Base-by-base conservation (phyloP, 2,329 filamentous ascomycete genomes). In the Colletotrichum sp. region DNA sequence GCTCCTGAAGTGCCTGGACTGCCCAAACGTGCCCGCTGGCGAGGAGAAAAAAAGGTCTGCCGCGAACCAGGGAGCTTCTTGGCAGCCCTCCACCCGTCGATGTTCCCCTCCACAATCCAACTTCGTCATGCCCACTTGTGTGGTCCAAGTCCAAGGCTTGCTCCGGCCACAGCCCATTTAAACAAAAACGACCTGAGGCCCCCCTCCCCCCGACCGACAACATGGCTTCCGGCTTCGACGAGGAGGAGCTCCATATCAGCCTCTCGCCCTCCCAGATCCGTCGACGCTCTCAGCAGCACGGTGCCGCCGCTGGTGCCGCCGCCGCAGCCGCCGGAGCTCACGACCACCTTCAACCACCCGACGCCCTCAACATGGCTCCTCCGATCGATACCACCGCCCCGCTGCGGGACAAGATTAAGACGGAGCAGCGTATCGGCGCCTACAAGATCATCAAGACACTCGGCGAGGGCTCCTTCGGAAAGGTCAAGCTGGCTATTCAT, bases 401-500 rank as follows among this genome's bases (percentile, higher is more conserved):
- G 74, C 80, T 82, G 73, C 82, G 84, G 76, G 83, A 90, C 73
- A 88, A 87, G 82, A 83, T 84, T 87, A 93, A 91, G 87, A 91
- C 93, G 78, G 95, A 94, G 87, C 94, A 96, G 87, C 93, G 96
- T 79, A 93, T 98, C 81, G 96, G 96, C 79, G 95, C 96, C 85
- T 99, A 99, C 88, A 94, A 94, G 80, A 93, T 98, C 73, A 90
- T 98, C 80, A 94, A 93, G 83, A 98, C 96, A 18, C 90, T 99
- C 16, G 97, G 97, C 72, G 97, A 99, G 87, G 97, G 97, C 62
- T 98, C 96, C 4, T 99, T 99, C 84, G 97, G 97, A 80, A 99
- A 99, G 88, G 97, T 99, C 84, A 98, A 98, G 89, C 91, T 99
- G 80, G 97, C 97, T 26, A 94, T 96, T 56, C 97, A 99, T 83